Base-by-base conservation (phyloP, 148 eudicot species). In the Polygonum maritimum region DNA sequence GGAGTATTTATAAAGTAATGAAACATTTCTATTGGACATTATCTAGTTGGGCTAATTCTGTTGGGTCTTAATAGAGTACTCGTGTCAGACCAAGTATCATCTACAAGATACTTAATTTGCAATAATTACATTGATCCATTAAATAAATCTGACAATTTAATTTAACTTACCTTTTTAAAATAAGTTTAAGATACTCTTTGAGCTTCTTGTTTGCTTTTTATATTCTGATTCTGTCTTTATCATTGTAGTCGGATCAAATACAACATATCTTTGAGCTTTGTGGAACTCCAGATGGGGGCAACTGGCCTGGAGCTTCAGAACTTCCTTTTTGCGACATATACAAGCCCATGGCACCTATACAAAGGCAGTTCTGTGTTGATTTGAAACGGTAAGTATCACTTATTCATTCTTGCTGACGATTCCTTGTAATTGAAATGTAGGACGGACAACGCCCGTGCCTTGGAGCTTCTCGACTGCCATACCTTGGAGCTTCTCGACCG, bases 251-350 rank as follows among this genome's bases (percentile, higher is more conserved):
- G 16, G 97, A 92, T 81, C 98, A 90, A 82, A 81, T 94, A 80
- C 88, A 81, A 76, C 89, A 88, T 83, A 94, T 94, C 74, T 92
- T 92, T 74, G 96, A 94, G 73, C 81, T 88, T 70, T 94, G 96
- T 82, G 98, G 97, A 74, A 84, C 88, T 71, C 97, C 97, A 81
- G 98, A 94, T 81, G 98, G 92, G 82, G 35, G 67, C 73, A 88
- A 76, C 49, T 94, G 98, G 96, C 98, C 97, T 45, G 98, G 96
- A 70, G 97, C 90, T 70, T 85, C 96, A 57, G 92, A 88, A 81
- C 86, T 92, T 70, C 97, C 92, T 9, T 89, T 90, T 91, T 94
- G 88, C 78, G 87, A 78, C 83, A 90, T 89, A 75, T 92, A 85
- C 79, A 94, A 87, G 84, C 98, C 97, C 52, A 40, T 81, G 92